Conservation (phyloP, 768 basidiomycete species). For the Tulasnella sp. region DNA sequence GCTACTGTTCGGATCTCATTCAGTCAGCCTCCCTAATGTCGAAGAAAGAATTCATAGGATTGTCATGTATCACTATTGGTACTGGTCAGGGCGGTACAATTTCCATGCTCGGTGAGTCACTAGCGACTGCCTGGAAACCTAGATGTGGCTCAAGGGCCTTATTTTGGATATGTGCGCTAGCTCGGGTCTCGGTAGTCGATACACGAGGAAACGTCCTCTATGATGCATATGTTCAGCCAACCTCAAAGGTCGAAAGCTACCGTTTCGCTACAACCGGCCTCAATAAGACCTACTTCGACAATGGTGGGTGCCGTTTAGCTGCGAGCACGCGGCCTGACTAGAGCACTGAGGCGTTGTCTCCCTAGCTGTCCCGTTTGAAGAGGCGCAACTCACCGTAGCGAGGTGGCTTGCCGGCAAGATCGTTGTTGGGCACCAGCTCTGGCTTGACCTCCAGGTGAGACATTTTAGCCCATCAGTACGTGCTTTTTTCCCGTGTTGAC, state of each 20-base stretch:
- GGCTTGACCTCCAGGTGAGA: conserved; percentile 78
- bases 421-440: conserved; percentile 75
- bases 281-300: conserved; percentile 24
- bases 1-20: neutral
- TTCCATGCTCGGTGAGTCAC: conserved; percentile 26
- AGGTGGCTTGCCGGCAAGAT: conserved; percentile 69
- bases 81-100: conserved; percentile 31
- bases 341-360: conserved; percentile 21
- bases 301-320: conserved; percentile 16
- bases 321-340: neutral
- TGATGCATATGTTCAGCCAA: conserved; percentile 70
- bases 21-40: neutral
- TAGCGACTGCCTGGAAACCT: neutral
- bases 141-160: neutral
- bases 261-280: conserved; percentile 36
- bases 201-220: conserved; percentile 58
- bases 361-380: conserved; percentile 56
- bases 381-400: conserved; percentile 68
- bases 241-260: conserved; percentile 42
- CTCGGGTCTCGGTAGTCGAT: conserved; percentile 27
- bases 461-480: neutral
- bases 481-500: neutral
- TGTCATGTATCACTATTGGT: conserved; percentile 22
- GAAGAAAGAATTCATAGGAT: conserved; percentile 25
- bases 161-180: conserved; percentile 12